Percentiles rank a stretch among this genome's conserved stretches.
These are phyloP conservation scores for Candida alai DNA, from an alignment of 805 yeast species.

Conservation along the genomic window DNA sequence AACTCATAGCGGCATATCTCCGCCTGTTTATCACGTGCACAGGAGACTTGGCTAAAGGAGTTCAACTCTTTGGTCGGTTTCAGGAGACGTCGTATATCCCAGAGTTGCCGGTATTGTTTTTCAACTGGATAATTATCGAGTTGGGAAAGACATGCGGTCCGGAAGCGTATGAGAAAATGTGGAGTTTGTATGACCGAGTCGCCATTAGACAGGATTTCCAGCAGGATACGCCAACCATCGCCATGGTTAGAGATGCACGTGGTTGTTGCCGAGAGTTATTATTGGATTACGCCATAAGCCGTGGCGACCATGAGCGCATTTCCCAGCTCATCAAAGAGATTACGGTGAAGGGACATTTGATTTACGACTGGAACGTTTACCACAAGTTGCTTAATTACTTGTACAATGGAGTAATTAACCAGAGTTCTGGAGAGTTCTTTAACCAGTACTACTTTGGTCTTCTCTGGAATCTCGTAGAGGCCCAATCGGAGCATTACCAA, in stretches of 20 bases:
- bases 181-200: conserved; percentile 31
- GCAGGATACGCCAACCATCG: conserved; percentile 14
- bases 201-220: conserved; percentile 37
- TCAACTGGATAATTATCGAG: conserved; percentile 27
- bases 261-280: conserved; percentile 25
- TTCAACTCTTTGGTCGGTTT: conserved; percentile 24
- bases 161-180: conserved; percentile 16
- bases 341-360: conserved; percentile 25
- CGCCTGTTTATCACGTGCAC: conserved; percentile 16
- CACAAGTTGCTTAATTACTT: conserved; percentile 29
- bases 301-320: conserved; percentile 30
- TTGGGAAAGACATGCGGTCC: too few species aligned
- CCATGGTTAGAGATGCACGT: conserved; percentile 8
- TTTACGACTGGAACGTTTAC: conserved; percentile 25
- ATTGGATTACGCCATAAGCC: conserved; percentile 28
- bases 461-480: conserved; percentile 31
- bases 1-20: conserved; percentile 43
- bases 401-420: conserved; percentile 20
- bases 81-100: conserved; percentile 31
- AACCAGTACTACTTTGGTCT: conserved; percentile 28
- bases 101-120: conserved; percentile 27
- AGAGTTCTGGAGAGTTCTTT: conserved; percentile 11
- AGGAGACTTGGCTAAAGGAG: conserved; percentile 19
- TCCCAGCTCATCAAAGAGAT: conserved; percentile 36
- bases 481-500: conserved; percentile 25